phyloP scores from a whole-genome alignment of 805 yeast genomes.

The Saitoella complicata region DNA sequence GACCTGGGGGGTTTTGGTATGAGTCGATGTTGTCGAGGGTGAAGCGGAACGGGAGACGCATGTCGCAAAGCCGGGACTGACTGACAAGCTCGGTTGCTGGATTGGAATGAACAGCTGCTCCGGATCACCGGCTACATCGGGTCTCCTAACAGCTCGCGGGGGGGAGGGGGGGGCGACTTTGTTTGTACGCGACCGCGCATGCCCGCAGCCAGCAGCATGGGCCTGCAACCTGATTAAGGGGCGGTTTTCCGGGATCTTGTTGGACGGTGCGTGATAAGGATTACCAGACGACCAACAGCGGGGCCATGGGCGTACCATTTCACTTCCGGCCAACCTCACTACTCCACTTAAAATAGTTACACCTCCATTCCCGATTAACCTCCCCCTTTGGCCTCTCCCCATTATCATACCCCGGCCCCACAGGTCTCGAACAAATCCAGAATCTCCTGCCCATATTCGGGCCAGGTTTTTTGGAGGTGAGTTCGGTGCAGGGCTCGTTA shows the following conservation, averaged over 20 bases:
- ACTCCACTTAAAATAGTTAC: constrained; percentile 23
- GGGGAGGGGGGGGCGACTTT: too few species aligned
- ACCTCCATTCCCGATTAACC: constrained; percentile 14
- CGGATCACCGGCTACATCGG: too few species aligned
- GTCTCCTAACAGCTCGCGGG: too few species aligned
- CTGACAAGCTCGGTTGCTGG: too few species aligned
- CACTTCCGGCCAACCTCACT: not conserved
- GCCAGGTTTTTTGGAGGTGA: constrained; percentile 20
- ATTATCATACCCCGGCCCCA: constrained; percentile 10
- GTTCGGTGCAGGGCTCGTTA: constrained; percentile 20
- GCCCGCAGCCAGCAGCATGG: too few species aligned
- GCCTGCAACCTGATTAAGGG: too few species aligned
- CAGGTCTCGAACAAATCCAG: constrained; percentile 23
- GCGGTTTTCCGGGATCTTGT: too few species aligned
- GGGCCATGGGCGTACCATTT: too few species aligned
- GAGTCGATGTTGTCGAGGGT: constrained; percentile 51
- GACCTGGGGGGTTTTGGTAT: constrained; percentile 42
- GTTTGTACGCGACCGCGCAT: too few species aligned
- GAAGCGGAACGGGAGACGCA: constrained; percentile 15
- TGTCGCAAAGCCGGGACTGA: not conserved
- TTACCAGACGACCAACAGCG: too few species aligned
- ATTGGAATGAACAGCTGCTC: too few species aligned
- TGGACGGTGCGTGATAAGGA: too few species aligned
- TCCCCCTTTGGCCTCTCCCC: constrained; percentile 2
- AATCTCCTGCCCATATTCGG: constrained; percentile 24